phyloP scores from a whole-genome alignment of 805 yeast species.

The Priceomyces castillae region DNA sequence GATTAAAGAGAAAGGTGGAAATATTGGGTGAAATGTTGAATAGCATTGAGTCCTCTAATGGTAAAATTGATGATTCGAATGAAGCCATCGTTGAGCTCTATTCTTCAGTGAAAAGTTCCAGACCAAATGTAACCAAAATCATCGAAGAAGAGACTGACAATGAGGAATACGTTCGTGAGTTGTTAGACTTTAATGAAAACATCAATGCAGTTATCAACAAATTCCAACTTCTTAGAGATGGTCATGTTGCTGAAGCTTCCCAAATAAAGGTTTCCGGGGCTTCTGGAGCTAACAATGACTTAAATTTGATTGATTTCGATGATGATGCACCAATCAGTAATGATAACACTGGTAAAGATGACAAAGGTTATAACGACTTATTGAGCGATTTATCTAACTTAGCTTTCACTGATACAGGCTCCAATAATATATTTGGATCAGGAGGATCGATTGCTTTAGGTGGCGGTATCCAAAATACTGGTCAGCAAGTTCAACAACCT shows the following conservation, averaged over 20 bases:
- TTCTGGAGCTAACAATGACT: constrained; percentile 22
- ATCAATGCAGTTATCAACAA: constrained; percentile 68
- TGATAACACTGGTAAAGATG: constrained; percentile 28
- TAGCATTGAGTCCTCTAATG: constrained; percentile 42
- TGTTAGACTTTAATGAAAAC: constrained; percentile 70
- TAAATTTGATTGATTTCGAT: constrained; percentile 44
- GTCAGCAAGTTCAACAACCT: constrained; percentile 17
- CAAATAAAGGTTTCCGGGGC: constrained; percentile 37
- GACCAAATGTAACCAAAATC: constrained; percentile 82
- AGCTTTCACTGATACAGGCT: constrained; percentile 43
- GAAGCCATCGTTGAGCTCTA: constrained; percentile 82
- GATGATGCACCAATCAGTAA: constrained; percentile 36
- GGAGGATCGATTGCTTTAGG: constrained; percentile 52
- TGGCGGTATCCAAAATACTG: constrained; percentile 9
- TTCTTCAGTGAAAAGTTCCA: constrained; percentile 74
- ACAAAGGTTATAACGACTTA: constrained; percentile 59
- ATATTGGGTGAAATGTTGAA: constrained; percentile 83
- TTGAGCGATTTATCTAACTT: constrained; percentile 68
- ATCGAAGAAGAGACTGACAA: constrained; percentile 78
- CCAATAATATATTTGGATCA: constrained; percentile 41
- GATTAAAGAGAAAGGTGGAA: constrained; percentile 81
- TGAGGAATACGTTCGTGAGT: constrained; percentile 57
- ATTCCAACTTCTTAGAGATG: constrained; percentile 61
- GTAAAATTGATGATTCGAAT: constrained; percentile 42
- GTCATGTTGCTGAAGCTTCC: constrained; percentile 56